Evolutionary conservation across 1,139 yeast species (phyloP).

Genomic region (Pichia cactophila): DNA sequence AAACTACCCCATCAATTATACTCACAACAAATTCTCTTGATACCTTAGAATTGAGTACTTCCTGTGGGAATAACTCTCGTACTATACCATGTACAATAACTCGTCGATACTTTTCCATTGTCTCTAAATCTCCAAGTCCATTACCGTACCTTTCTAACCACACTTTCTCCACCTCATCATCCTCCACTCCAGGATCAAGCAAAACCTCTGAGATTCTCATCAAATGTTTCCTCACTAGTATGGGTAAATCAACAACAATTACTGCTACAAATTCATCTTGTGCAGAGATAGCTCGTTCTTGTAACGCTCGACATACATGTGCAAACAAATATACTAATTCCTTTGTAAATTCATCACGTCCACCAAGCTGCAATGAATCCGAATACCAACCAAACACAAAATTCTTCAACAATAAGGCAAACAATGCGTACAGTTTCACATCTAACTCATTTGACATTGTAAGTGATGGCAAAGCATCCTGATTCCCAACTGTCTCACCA

Average conservation of each 20-base stretch:
- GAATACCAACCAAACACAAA: slow-evolving; percentile 41
- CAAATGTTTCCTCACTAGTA: slow-evolving; percentile 15
- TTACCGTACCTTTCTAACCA: slow-evolving; percentile 16
- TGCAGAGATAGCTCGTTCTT: slow-evolving; percentile 23
- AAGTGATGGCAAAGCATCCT: slow-evolving; percentile 4
- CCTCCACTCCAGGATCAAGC: slow-evolving; percentile 9
- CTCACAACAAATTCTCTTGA: slow-evolving; percentile 33
- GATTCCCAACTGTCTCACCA: neutral
- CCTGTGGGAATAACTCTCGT: slow-evolving; percentile 32
- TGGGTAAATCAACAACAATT: slow-evolving; percentile 31
- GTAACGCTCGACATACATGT: slow-evolving; percentile 32
- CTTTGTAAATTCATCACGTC: slow-evolving; percentile 32
- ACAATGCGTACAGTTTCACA: slow-evolving; percentile 35
- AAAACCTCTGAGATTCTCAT: slow-evolving; percentile 5
- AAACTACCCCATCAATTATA: slow-evolving; percentile 35
- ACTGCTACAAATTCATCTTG: slow-evolving; percentile 33
- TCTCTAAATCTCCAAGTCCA: slow-evolving; percentile 21
- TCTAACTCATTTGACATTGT: slow-evolving; percentile 27
- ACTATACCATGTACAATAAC: slow-evolving; percentile 31
- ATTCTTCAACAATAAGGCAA: slow-evolving; percentile 37
- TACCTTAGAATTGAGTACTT: slow-evolving; percentile 32
- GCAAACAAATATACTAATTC: slow-evolving; percentile 34
- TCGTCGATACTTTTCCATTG: slow-evolving; percentile 26
- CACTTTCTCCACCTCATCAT: slow-evolving; percentile 6
- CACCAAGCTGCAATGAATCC: slow-evolving; percentile 27